Conservation (phyloP, 805 yeast genomes). For the Cyberlindnera maritima region DNA sequence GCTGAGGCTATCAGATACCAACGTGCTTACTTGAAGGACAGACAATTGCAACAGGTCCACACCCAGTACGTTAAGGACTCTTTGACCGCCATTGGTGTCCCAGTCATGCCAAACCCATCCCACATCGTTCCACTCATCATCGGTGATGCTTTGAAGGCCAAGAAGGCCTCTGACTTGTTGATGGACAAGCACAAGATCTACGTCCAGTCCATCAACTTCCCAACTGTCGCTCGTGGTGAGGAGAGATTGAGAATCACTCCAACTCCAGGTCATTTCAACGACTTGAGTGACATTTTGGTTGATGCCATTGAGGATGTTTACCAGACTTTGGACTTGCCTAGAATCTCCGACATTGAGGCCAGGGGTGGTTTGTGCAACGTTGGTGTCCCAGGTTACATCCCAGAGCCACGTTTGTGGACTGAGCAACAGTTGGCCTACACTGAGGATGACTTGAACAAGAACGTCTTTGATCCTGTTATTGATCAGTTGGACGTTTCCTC, state of each 20-base stretch:
- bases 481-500: constrained; percentile 68
- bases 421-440: constrained; percentile 67
- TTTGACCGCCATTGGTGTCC: constrained; percentile 71
- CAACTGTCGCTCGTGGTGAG: constrained; percentile 93
- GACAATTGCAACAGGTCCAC: constrained; percentile 81
- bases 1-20: constrained; percentile 83
- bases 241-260: constrained; percentile 98
- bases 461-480: constrained; percentile 62
- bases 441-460: constrained; percentile 61
- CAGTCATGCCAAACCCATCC: constrained; percentile 96
- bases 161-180: constrained; percentile 84
- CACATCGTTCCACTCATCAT: constrained; percentile 95
- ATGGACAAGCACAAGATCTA: constrained; percentile 83
- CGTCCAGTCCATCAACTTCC: constrained; percentile 98
- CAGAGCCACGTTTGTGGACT: constrained; percentile 80
- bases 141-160: constrained; percentile 93
- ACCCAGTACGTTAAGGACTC: constrained; percentile 81
- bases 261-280: constrained; percentile 90
- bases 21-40: constrained; percentile 69
- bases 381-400: constrained; percentile 51
- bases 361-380: constrained; percentile 92
- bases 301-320: constrained; percentile 81
- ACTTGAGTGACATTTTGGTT: constrained; percentile 71
- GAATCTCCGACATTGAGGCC: constrained; percentile 72
- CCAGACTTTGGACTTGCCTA: constrained; percentile 66